phyloP scores from a whole-genome alignment of 148 eudicot genomes.

The Cornus suecica region DNA sequence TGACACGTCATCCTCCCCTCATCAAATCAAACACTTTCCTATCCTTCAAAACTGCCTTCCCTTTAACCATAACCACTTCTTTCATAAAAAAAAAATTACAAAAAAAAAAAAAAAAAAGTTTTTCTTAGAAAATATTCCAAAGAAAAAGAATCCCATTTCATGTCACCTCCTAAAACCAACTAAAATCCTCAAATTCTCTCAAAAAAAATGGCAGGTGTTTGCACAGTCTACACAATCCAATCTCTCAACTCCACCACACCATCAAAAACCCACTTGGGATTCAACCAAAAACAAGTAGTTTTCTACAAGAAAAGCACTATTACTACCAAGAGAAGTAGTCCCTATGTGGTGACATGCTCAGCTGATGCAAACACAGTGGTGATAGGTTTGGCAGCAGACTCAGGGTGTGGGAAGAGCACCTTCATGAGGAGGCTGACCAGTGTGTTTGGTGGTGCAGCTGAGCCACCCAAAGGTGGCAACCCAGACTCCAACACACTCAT shows the following conservation, averaged over 20 bases:
- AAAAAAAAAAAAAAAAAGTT: constrained; percentile 3
- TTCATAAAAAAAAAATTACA: constrained; percentile 13
- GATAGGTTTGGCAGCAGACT: constrained; percentile 92
- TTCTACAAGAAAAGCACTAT: constrained; percentile 41
- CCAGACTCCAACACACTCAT: constrained; percentile 92
- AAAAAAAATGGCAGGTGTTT: constrained; percentile 61
- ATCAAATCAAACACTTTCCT: constrained; percentile 19
- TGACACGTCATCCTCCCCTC: constrained; percentile 15
- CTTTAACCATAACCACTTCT: constrained; percentile 28
- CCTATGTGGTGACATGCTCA: constrained; percentile 57
- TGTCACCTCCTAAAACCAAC: constrained; percentile 14
- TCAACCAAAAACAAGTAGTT: constrained; percentile 50
- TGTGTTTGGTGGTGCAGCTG: constrained; percentile 95
- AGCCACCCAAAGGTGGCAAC: constrained; percentile 90
- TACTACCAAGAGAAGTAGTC: constrained; percentile 16
- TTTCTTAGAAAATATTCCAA: no score
- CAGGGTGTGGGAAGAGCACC: constrained; percentile 97
- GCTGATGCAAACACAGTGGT: constrained; percentile 61
- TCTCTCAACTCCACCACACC: constrained; percentile 45
- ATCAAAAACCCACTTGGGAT: constrained; percentile 63
- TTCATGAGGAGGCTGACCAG: constrained; percentile 94
- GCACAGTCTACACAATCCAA: constrained; percentile 65
- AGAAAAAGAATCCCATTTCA: constrained; percentile 21
- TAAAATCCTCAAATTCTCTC: constrained; percentile 8
- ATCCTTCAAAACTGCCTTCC: constrained; percentile 26